phyloP scores from a whole-genome alignment of 1,284 basidiomycete species.

The Melampsora americana region DNA sequence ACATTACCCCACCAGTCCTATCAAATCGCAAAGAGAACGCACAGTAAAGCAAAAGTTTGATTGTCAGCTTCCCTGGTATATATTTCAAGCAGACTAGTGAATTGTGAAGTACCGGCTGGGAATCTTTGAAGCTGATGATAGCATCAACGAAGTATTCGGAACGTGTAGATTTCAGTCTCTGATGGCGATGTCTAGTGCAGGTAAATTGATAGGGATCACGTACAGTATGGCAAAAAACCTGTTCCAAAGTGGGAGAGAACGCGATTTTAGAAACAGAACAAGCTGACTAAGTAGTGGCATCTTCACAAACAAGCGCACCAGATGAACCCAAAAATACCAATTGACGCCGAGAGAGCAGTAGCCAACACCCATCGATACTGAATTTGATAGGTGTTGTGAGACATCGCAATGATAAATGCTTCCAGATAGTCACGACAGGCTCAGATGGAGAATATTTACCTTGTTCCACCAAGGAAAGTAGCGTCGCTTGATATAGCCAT shows the following conservation, averaged over 20 bases:
- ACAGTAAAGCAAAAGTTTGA: not conserved
- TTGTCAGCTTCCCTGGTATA: not conserved
- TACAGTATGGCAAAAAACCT: conserved; percentile 43
- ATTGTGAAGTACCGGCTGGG: conserved; percentile 18
- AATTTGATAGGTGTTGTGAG: not conserved
- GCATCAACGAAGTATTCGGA: not conserved
- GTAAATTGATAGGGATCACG: not conserved
- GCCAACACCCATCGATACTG: conserved; percentile 43
- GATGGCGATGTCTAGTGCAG: not conserved
- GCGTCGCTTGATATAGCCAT: conserved; percentile 24
- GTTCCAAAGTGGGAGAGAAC: not conserved
- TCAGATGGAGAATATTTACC: not conserved
- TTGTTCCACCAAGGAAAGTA: conserved; percentile 39
- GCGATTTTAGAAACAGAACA: not conserved
- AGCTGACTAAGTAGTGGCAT: not conserved
- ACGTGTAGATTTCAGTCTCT: not conserved
- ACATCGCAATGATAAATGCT: not conserved
- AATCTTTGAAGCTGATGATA: conserved; percentile 24
- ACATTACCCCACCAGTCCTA: conserved; percentile 43
- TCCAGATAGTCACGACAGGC: too few species aligned
- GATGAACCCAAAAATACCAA: conserved; percentile 34
- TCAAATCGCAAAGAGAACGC: not conserved
- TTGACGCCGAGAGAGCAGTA: conserved; percentile 39
- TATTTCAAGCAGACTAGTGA: not conserved
- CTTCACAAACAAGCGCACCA: conserved; percentile 15